phyloP scores from a whole-genome alignment of 2,329 filamentous ascomycete species.

The Aspergillus sp. region DNA sequence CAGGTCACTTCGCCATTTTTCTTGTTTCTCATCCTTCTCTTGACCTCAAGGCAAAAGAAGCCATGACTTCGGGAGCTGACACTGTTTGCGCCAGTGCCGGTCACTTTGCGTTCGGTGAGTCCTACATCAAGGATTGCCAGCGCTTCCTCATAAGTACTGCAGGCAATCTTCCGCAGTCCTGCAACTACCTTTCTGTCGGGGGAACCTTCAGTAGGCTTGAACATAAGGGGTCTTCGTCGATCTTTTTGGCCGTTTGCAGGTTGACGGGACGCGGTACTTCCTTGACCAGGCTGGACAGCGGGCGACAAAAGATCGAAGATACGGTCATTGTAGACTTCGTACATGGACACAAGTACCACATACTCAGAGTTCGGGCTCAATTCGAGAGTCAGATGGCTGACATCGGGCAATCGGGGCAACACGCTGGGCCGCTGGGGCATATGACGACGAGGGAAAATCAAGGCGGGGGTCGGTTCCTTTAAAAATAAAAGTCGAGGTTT shows the following conservation, averaged over 20 bases:
- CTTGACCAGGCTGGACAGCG: conserved; percentile 37
- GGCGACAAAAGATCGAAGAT: conserved; percentile 87
- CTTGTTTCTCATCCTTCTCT: conserved; percentile 61
- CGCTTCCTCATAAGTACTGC: conserved; percentile 75
- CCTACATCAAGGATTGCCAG: conserved; percentile 86
- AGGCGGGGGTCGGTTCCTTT: conserved; percentile 55
- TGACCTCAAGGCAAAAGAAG: conserved; percentile 93
- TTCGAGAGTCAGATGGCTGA: conserved; percentile 64
- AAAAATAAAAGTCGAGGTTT: conserved; percentile 33
- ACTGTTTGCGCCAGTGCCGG: conserved; percentile 89
- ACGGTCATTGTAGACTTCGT: conserved; percentile 97
- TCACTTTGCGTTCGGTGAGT: conserved; percentile 77
- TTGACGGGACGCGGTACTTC: conserved; percentile 35
- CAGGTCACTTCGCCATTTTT: conserved; percentile 57
- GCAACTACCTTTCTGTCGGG: conserved; percentile 93
- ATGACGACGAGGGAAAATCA: conserved; percentile 53
- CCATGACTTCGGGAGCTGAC: conserved; percentile 89
- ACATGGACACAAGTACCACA: conserved; percentile 90
- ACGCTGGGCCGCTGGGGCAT: conserved; percentile 65
- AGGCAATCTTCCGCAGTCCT: conserved; percentile 85
- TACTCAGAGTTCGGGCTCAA: conserved; percentile 72
- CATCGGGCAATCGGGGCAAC: conserved; percentile 69
- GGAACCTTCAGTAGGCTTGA: conserved; percentile 85
- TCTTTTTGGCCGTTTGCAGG: conserved; percentile 57
- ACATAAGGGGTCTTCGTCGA: conserved; percentile 75